Conservation (phyloP, 1,284 basidiomycete genomes). For the Trametes polyzona region DNA sequence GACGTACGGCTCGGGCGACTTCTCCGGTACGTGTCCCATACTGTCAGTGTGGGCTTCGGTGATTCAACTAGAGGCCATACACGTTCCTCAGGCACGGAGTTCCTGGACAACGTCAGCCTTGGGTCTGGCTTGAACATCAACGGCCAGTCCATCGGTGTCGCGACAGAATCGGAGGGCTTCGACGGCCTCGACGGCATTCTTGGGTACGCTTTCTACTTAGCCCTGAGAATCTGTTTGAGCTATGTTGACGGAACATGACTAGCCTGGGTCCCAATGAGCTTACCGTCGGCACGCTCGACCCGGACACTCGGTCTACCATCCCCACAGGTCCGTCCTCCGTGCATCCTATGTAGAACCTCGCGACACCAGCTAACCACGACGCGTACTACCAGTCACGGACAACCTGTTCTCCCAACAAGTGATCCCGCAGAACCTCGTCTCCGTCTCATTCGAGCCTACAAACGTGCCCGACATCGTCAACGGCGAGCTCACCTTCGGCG, state of each 20-base stretch:
- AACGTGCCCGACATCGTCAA: conserved; percentile 33
- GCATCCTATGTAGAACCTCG: not conserved
- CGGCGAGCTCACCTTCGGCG: conserved; percentile 57
- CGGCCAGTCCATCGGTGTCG: conserved; percentile 62
- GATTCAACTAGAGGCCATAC: no score
- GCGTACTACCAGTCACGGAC: conserved; percentile 35
- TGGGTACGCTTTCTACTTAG: no score
- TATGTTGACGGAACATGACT: no score
- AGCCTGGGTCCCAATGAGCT: conserved; percentile 55
- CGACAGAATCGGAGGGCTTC: conserved; percentile 44
- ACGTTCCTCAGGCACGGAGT: conserved; percentile 40
- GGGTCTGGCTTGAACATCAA: conserved; percentile 36
- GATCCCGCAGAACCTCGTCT: conserved; percentile 47
- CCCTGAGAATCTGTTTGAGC: no score
- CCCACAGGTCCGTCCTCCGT: conserved; percentile 28
- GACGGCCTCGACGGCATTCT: conserved; percentile 55
- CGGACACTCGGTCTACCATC: conserved; percentile 17
- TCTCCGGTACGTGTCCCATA: conserved; percentile 46
- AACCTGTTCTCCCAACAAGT: conserved; percentile 42
- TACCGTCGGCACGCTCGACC: conserved; percentile 40
- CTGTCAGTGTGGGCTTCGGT: no score
- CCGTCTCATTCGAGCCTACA: conserved; percentile 54
- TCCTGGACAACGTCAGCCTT: conserved; percentile 46
- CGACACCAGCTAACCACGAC: not conserved
- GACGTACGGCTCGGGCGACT: conserved; percentile 55